Evolutionary conservation across 1,139 yeast genomes (phyloP), one percentile per base, ranked within the genome.

Genomic region (Starmera stellimalicola): DNA sequence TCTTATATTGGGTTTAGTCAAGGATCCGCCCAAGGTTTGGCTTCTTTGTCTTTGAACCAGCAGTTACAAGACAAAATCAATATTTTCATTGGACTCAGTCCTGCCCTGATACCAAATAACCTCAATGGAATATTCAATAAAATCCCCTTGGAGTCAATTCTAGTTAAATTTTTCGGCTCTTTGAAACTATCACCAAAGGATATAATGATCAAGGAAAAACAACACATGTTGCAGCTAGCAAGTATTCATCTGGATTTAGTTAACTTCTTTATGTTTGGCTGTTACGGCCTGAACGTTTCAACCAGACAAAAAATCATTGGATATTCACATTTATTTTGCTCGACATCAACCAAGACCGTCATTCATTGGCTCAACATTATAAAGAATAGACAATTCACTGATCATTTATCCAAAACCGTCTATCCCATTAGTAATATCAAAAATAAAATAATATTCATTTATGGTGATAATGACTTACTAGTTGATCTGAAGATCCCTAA

Each of bases 361-460:
- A 94, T 83, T 19, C 95, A 85, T 55, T 85, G 95, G 95, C 84
- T 85, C 53, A 95, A 85, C 56, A 83, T 85, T 35, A 84, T 85
- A 42, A 62, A 77, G 19, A 65, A 77, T 14, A 72, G 70, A 32
- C 68, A 72, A 30, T 83, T 85, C n/a, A n/a, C n/a, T n/a, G n/a
- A n/a, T n/a, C n/a, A n/a, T n/a, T n/a, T n/a, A n/a, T n/a, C n/a
- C n/a, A n/a, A n/a, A n/a, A n/a, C n/a, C n/a, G n/a, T n/a, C n/a
- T n/a, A n/a, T n/a, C n/a, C n/a, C n/a, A n/a, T n/a, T n/a, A n/a
- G n/a, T n/a, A n/a, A n/a, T n/a, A n/a, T n/a, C n/a, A n/a, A n/a
- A n/a, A n/a, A n/a, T n/a, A n/a, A n/a, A 0, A 69, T 82, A 18
- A 68, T 75, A 35, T 60, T 85, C 33, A 65, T 85, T 1, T 85